phyloP scores from a whole-genome alignment of 2,329 filamentous ascomycete species.

The Aspergillus japonicus region DNA sequence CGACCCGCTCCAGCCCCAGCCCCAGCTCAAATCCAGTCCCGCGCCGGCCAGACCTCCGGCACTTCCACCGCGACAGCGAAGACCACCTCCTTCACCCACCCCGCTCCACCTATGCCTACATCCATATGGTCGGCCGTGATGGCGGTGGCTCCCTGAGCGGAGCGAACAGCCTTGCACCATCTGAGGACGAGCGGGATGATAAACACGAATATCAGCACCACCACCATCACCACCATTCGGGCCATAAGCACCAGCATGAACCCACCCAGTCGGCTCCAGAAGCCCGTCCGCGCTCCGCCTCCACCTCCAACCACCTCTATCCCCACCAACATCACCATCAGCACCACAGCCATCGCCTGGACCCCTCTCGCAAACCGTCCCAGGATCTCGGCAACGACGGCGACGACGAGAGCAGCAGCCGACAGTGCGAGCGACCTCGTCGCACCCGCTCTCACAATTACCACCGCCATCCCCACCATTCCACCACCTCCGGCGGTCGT shows the following conservation, averaged over 20 bases:
- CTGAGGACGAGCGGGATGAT: conserved; percentile 35
- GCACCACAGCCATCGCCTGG: neutral
- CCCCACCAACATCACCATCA: conserved; percentile 10
- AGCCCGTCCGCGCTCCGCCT: conserved; percentile 11
- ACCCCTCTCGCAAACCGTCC: conserved; percentile 15
- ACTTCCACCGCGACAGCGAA: conserved; percentile 30
- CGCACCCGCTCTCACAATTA: conserved; percentile 25
- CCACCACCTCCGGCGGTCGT: neutral
- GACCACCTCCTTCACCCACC: conserved; percentile 30
- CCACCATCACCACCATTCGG: neutral
- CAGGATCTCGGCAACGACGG: conserved; percentile 37
- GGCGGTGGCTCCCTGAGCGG: conserved; percentile 49
- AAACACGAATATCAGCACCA: conserved; percentile 4
- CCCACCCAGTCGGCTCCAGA: neutral
- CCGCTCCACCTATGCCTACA: conserved; percentile 30
- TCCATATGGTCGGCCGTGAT: conserved; percentile 44
- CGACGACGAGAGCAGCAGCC: conserved; percentile 37
- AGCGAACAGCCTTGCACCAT: conserved; percentile 39
- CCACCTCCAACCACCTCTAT: conserved; percentile 6
- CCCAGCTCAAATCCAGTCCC: conserved; percentile 14
- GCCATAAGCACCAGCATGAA: neutral
- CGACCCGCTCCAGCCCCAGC: conserved; percentile 9
- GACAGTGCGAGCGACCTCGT: conserved; percentile 22
- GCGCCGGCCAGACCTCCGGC: conserved; percentile 22
- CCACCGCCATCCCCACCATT: conserved; percentile 22